Evolutionary conservation across 352 stramenopile species (phyloP).

Genomic region (Globisporangium sylvaticum): DNA sequence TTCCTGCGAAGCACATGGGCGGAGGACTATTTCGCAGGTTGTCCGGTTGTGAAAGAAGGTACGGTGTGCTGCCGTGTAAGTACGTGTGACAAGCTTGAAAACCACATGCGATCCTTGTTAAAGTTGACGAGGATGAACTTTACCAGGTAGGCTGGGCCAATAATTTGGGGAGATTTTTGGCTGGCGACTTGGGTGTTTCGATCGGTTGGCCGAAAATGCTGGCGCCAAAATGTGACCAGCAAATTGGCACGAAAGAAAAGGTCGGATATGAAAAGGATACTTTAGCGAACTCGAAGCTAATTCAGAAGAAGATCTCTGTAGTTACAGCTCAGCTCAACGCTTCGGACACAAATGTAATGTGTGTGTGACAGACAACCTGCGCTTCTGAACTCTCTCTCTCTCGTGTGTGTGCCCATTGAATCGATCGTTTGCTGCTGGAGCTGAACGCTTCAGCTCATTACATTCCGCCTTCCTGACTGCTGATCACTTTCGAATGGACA

Average conservation of each 20-base stretch:
- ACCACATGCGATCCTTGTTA: background rate
- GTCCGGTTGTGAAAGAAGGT: background rate
- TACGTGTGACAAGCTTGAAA: background rate
- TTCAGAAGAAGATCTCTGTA: background rate
- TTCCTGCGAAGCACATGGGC: slow-evolving; percentile 8
- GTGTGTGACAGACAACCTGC: background rate
- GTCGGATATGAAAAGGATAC: background rate
- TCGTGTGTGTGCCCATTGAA: background rate
- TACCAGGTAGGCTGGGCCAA: background rate
- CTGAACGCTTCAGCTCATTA: background rate
- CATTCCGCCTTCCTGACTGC: background rate
- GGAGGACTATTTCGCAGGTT: background rate
- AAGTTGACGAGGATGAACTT: background rate
- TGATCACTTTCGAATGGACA: background rate
- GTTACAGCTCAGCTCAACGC: background rate
- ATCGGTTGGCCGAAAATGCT: background rate
- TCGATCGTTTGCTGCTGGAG: background rate
- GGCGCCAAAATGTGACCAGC: no score
- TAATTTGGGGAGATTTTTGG: background rate
- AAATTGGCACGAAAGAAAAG: background rate
- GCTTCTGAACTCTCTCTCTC: background rate
- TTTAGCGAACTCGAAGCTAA: background rate
- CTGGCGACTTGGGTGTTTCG: background rate
- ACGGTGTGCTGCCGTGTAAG: background rate
- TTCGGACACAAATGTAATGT: background rate